Percentiles rank a stretch among this genome's conserved stretches.
phyloP scores from a whole-genome alignment of 75 land plant genomes.

The Gnetum montanum region DNA sequence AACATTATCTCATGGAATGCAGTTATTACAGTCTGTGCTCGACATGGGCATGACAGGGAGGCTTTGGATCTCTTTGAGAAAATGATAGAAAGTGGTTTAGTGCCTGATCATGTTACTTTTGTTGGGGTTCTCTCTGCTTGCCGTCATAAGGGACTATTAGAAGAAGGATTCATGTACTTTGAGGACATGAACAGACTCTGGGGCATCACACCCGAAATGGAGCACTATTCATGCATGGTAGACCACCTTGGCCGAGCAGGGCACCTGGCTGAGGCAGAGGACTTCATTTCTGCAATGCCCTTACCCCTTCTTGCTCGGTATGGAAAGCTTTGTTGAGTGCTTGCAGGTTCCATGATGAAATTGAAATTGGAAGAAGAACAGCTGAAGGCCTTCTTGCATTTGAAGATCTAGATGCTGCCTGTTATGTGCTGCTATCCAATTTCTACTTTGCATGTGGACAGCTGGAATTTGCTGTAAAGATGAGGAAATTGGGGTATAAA shows the following conservation, averaged over 20 bases:
- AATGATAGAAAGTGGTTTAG: conserved; percentile 1
- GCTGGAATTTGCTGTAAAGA: conserved; percentile 12
- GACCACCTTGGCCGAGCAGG: conserved; percentile 17
- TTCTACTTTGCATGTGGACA: conserved; percentile 12
- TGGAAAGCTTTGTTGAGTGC: conserved; percentile 11
- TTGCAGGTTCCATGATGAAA: conserved; percentile 3
- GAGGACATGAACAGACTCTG: conserved; percentile 5
- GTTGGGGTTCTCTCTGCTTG: conserved; percentile 11
- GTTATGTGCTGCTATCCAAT: conserved; percentile 14
- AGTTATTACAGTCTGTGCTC: conserved; percentile 12
- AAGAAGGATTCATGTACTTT: conserved; percentile 5
- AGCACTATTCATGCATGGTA: conserved; percentile 23
- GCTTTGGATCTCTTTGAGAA: conserved; percentile 6
- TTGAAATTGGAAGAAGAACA: background rate
- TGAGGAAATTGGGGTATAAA: conserved; percentile 8
- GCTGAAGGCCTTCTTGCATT: conserved; percentile 2
- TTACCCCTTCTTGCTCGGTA: conserved; percentile 4
- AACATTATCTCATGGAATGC: conserved; percentile 17
- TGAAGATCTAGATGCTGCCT: background rate
- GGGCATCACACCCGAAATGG: conserved; percentile 11
- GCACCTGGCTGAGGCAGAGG: conserved; percentile 10
- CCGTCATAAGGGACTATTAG: conserved; percentile 6
- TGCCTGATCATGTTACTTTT: conserved; percentile 18
- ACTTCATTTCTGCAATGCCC: conserved; percentile 13
- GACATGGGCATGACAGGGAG: conserved; percentile 11